Conservation (phyloP, 2,329 filamentous ascomycete species). For the Pyrenochaeta sp. region DNA sequence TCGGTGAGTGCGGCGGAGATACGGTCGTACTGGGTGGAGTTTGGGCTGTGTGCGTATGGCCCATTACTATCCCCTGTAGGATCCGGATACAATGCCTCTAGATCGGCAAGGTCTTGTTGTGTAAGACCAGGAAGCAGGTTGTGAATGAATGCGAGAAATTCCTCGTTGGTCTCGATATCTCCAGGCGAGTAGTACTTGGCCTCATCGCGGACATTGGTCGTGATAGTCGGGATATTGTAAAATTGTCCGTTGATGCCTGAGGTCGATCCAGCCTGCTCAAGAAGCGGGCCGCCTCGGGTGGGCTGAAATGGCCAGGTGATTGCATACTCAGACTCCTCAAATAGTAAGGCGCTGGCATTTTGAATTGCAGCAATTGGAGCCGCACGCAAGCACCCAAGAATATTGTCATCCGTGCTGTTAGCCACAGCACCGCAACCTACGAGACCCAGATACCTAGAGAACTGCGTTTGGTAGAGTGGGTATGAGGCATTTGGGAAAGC, state of each 20-base stretch:
- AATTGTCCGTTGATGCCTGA: slow-evolving; percentile 33
- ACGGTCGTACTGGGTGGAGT: slow-evolving; percentile 56
- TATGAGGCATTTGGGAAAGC: slow-evolving; percentile 38
- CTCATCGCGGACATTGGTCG: slow-evolving; percentile 45
- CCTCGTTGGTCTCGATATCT: slow-evolving; percentile 40
- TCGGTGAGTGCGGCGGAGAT: slow-evolving; percentile 54
- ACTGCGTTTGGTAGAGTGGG: slow-evolving; percentile 38
- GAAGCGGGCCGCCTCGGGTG: slow-evolving; percentile 51
- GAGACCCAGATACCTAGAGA: slow-evolving; percentile 24
- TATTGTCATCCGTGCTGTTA: slow-evolving; percentile 36
- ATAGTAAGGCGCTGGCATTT: slow-evolving; percentile 45
- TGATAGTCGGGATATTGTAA: slow-evolving; percentile 35
- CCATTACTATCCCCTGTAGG: slow-evolving; percentile 22
- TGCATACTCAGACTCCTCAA: slow-evolving; percentile 44
- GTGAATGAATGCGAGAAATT: slow-evolving; percentile 42
- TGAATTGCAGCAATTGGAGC: slow-evolving; percentile 49
- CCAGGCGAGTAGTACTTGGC: slow-evolving; percentile 35
- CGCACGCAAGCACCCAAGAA: slow-evolving; percentile 50
- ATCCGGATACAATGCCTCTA: slow-evolving; percentile 37
- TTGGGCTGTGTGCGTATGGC: slow-evolving; percentile 53
- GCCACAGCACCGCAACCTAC: slow-evolving; percentile 26
- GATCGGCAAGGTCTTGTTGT: slow-evolving; percentile 20
- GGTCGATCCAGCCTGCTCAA: slow-evolving; percentile 55
- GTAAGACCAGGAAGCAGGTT: slow-evolving; percentile 32
- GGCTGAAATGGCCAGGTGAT: slow-evolving; percentile 60